Percentiles rank a stretch among this genome's conserved stretches.
phyloP scores from a whole-genome alignment of 352 stramenopile species.

The Stephanocyclus meneghinianus region DNA sequence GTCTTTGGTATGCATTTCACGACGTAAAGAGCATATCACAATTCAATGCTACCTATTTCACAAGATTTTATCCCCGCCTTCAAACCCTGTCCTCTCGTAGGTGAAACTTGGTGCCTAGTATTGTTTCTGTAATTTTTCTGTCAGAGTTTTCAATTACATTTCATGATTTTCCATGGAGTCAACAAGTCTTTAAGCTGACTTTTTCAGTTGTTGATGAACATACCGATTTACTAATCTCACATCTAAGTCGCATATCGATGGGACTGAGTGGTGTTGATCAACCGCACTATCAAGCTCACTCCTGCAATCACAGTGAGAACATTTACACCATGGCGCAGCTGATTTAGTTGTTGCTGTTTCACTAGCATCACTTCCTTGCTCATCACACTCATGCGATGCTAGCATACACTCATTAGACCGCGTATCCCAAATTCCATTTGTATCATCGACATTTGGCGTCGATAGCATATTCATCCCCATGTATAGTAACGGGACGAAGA shows the following conservation, averaged over 20 bases:
- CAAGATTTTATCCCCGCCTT: background rate
- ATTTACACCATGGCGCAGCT: background rate
- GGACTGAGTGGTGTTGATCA: constrained; percentile 16
- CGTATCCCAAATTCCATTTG: constrained; percentile 49
- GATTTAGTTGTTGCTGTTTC: background rate
- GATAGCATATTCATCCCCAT: constrained; percentile 52
- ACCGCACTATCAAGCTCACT: background rate
- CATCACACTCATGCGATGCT: background rate
- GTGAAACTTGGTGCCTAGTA: no score
- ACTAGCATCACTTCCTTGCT: background rate
- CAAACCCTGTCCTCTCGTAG: no score
- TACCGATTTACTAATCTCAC: constrained; percentile 35
- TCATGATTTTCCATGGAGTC: background rate
- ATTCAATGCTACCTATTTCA: background rate
- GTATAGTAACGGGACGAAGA: constrained; percentile 38
- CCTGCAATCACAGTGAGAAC: background rate
- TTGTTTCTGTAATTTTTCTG: background rate
- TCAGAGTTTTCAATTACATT: background rate
- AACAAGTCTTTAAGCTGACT: background rate
- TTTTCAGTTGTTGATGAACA: constrained; percentile 19
- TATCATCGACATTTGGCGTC: constrained; percentile 21
- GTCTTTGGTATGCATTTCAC: background rate
- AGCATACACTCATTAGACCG: constrained; percentile 13
- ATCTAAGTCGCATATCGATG: constrained; percentile 47
- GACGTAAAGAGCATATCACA: background rate